phyloP scores from a whole-genome alignment of 2,329 filamentous ascomycete species.

The Chaetothyriales sp. region DNA sequence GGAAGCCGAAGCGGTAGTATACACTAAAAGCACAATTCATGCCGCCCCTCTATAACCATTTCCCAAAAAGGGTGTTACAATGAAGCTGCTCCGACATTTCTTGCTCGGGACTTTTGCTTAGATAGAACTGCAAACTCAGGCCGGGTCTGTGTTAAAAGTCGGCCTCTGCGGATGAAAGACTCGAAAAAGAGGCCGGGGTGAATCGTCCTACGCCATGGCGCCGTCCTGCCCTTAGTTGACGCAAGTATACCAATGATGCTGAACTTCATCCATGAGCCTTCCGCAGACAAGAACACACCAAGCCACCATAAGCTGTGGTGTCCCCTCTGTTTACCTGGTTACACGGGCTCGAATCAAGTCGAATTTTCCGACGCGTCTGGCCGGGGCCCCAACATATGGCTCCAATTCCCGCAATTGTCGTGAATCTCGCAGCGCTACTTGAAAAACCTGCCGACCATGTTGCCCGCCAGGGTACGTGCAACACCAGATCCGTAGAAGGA shows the following conservation, averaged over 20 bases:
- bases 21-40: background rate
- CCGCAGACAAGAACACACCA: background rate
- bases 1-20: background rate
- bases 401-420: background rate
- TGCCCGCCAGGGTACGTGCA: constrained; percentile 14
- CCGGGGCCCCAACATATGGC: background rate
- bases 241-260: background rate
- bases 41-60: background rate
- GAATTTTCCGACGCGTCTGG: background rate
- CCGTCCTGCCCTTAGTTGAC: background rate
- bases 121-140: background rate
- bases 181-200: background rate
- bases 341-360: background rate
- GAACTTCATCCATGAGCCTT: background rate
- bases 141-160: background rate
- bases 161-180: background rate
- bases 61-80: background rate
- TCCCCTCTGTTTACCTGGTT: background rate
- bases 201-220: background rate
- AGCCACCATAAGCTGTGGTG: background rate
- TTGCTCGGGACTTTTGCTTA: background rate
- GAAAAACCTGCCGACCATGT: constrained; percentile 17
- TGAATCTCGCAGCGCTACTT: constrained; percentile 4
- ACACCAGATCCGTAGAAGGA: constrained; percentile 37
- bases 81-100: background rate